Base-by-base conservation (phyloP, 805 yeast species). In the Cyberlindnera subsufficiens region DNA sequence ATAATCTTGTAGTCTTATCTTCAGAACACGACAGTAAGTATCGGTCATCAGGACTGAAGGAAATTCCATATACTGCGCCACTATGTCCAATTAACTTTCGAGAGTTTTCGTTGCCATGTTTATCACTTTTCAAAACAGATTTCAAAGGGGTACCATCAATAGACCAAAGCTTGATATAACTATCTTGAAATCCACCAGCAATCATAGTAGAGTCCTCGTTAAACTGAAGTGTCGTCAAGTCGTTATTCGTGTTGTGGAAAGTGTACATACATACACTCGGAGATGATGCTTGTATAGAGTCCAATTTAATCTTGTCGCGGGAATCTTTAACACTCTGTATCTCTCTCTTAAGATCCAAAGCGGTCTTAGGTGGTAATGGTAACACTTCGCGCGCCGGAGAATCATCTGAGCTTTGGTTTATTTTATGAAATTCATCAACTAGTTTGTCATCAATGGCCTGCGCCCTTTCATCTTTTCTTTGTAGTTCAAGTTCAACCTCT, bases 191-290 rank as follows among this genome's bases (percentile, higher is more conserved):
- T 9, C 99, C 98, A 30, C 90, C 96, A 3, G 97, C 97, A 27
- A 87, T 82, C 49, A 89, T 56, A 18, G 90, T 79, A 15, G 91
- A 80, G 62, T 91, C 97, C 41, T 82, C 86, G 55, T 91, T 88
- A 68, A 91, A 91, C 49, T 82, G 86, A 37, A 91, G 60, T 39
- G 89, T 78, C n/a, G 95, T 86, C 73, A 93, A 69, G 47, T 86
- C 95, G 51, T 84, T 83, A 59, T 87, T 83, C 10, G 97, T 86
- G 65, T 93, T 93, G 69, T 93, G 99, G 68, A 93, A 90, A 1
- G 98, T 91, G 68, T 93, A 93, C 96, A 91, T 87, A 64, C 98
- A 93, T 30, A 91, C 96, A 43, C 95, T 85, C 18, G 99, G 99
- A 20, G 91, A 77, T 18, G 88, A 71, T 4, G 95, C 84, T 64